Evolutionary conservation across 805 yeast genomes (phyloP).

Genomic region (Metschnikowia orientalis): DNA sequence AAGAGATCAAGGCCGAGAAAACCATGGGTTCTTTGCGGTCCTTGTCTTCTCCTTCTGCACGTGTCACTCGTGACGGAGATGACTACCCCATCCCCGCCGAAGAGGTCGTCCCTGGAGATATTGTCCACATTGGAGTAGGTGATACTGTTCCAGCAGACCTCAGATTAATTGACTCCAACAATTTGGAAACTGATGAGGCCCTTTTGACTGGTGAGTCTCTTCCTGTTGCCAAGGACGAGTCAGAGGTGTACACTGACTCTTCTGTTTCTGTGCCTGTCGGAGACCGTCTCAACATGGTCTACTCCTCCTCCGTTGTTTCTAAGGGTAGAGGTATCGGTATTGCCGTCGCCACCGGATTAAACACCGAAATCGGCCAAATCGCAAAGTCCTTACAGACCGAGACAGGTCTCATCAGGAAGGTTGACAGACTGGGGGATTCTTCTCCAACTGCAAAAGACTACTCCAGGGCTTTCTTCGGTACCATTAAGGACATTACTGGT

Average conservation of each 20-base stretch:
- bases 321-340: constrained; percentile 75
- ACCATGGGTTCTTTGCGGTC: constrained; percentile 72
- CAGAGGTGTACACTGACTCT: constrained; percentile 33
- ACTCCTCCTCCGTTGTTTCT: constrained; percentile 61
- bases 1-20: constrained; percentile 70
- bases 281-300: constrained; percentile 70
- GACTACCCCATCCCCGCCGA: constrained; percentile 55
- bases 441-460: constrained; percentile 42
- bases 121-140: constrained; percentile 60
- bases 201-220: constrained; percentile 62
- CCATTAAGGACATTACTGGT: constrained; percentile 55
- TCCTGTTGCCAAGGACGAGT: constrained; percentile 54
- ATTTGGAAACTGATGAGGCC: constrained; percentile 71
- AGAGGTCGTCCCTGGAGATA: constrained; percentile 70
- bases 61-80: constrained; percentile 56
- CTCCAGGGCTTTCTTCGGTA: constrained; percentile 41
- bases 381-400: constrained; percentile 39
- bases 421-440: constrained; percentile 39
- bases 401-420: constrained; percentile 34
- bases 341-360: constrained; percentile 62
- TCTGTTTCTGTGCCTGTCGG: constrained; percentile 53
- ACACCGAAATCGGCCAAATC: constrained; percentile 71
- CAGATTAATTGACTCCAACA: constrained; percentile 52
- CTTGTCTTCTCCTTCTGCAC: constrained; percentile 67
- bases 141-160: constrained; percentile 76